Percentiles rank a stretch among this genome's conserved stretches.
Evolutionary conservation across 768 basidiomycete genomes (phyloP).

Genomic region (Mycena amicta): DNA sequence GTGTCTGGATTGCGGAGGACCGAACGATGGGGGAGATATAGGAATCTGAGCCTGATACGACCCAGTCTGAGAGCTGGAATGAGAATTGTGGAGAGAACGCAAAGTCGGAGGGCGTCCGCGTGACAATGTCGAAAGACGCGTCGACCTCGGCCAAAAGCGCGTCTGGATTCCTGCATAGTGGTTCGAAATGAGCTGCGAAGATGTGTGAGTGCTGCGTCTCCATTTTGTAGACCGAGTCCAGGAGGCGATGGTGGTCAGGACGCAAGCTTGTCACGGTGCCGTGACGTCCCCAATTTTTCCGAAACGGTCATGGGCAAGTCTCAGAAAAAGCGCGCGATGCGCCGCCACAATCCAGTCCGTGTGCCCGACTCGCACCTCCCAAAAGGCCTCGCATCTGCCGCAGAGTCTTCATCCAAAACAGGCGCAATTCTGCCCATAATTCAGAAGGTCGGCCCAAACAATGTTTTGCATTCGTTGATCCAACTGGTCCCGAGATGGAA

Average conservation of each 20-base stretch:
- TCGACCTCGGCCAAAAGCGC: neutral
- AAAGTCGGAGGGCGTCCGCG: too few species aligned
- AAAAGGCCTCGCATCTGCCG: conserved; percentile 75
- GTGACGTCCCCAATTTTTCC: neutral
- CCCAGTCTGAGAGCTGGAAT: neutral
- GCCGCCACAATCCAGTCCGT: conserved; percentile 90
- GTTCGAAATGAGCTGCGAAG: too few species aligned
- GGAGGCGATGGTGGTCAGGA: too few species aligned
- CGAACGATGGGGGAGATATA: neutral
- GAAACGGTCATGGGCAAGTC: conserved; percentile 83
- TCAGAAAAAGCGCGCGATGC: conserved; percentile 83
- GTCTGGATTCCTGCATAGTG: too few species aligned
- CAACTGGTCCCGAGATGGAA: conserved; percentile 56
- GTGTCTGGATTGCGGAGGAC: neutral
- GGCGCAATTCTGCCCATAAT: conserved; percentile 86
- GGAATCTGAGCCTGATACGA: neutral
- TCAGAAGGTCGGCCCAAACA: conserved; percentile 65
- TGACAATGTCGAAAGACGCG: neutral
- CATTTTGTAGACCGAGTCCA: too few species aligned
- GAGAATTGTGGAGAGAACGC: neutral
- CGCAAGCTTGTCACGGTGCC: too few species aligned
- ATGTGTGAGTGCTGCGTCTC: too few species aligned
- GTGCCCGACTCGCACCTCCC: conserved; percentile 93
- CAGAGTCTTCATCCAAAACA: conserved; percentile 72
- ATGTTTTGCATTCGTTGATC: neutral